Conservation (phyloP, 164 flowering plant species). For the Nelumbo lutea region DNA sequence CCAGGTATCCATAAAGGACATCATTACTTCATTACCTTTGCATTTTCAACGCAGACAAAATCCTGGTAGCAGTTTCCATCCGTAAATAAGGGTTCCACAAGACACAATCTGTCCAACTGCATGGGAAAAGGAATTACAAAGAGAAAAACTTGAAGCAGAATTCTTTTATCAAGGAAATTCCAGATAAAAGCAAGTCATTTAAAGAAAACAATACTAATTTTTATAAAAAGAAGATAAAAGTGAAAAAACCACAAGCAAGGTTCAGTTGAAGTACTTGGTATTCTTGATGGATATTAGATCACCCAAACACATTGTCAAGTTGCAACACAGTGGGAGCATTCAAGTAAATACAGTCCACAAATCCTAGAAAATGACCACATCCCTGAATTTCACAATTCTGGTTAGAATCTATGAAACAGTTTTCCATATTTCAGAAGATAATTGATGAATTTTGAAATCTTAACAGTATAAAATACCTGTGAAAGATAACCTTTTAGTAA, state of each 20-base stretch:
- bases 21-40: slow-evolving; percentile 46
- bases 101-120: slow-evolving; percentile 94
- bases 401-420: slow-evolving; percentile 2
- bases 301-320: slow-evolving; percentile 77
- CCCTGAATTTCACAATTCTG: slow-evolving; percentile 39
- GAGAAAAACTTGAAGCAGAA: not conserved
- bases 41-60: slow-evolving; percentile 96
- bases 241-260: not conserved
- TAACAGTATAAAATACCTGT: too few relatives aligned
- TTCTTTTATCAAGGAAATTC: not conserved
- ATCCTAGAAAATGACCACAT: slow-evolving; percentile 76
- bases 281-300: slow-evolving; percentile 56
- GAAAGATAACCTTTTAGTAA: too few relatives aligned
- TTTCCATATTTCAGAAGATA: not conserved
- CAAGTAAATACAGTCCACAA: slow-evolving; percentile 89
- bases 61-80: slow-evolving; percentile 87
- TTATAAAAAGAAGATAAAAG: too few relatives aligned
- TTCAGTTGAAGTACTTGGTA: slow-evolving; percentile 45
- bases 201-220: too few relatives aligned
- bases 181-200: not conserved
- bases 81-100: slow-evolving; percentile 83
- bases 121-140: slow-evolving; percentile 6
- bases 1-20: not conserved
- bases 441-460: not conserved
- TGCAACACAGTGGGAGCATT: slow-evolving; percentile 61